Base-by-base conservation (phyloP, 148 eudicot species). In the Selenicereus undatus region DNA sequence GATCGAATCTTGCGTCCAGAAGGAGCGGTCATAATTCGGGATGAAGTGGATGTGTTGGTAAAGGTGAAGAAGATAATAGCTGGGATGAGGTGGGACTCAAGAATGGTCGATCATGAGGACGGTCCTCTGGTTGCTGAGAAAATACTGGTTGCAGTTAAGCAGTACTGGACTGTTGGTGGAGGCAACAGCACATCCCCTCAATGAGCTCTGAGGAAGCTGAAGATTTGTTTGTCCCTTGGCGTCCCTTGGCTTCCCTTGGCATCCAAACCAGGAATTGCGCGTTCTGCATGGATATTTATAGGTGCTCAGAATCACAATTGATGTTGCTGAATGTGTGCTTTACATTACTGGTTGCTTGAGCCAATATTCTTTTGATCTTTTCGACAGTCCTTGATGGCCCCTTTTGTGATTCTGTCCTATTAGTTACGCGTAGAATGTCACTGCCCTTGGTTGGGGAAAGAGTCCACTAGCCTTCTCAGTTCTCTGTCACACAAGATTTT, bases 1-100 rank as follows among this genome's bases (percentile, higher is more conserved):
- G 99, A 96, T 78, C 87, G 99, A 11, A 96, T 96, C 14, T 77
- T 96, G 78, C 88, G 99, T 5, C 99, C 99, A 5, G 99, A 93
- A 88, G 99, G 99, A n/a, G 94, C 97, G 43, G 94, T 96, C 27
- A 92, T 96, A 79, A 82, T 96, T 82, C 89, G 99, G 3, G 99
- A 96, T 79, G 90, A 92, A 43, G 97, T 93, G 4, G 97, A 93
- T 79, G 97, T 91, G 77, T 88, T 96, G 29, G 87, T 91, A 35
- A 90, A 92, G 83, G 97, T 96, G 51, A 93, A 90, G 85, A 93
- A 86, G 86, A 86, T 92, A 39, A 82, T 89, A 29, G 82, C 83
- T 1, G 95, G 91, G 22, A 91, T 96, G 94, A 92, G 93, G 77
- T 96, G 97, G 97, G 90, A 89, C 56, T 82, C 91, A 3, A 90